These are phyloP conservation scores for Platismatia glauca DNA, from an alignment of 495 filamentous ascomycete genomes.

Conservation along the genomic window DNA sequence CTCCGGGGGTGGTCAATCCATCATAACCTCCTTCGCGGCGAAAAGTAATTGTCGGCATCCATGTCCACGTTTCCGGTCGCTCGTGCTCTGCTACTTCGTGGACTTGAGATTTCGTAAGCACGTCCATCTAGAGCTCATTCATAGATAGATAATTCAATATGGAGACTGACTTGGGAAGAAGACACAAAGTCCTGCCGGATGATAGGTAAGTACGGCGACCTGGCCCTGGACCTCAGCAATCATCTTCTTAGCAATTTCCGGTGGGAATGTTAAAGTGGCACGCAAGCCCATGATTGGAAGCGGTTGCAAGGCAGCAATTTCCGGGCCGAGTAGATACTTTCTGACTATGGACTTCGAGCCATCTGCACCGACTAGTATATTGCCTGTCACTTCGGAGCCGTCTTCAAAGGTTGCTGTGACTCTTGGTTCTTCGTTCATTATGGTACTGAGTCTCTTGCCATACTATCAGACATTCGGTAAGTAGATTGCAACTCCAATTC, in stretches of 20 bases:
- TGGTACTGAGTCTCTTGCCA: slow-evolving; percentile 23
- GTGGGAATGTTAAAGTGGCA: neutral
- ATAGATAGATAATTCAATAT: neutral
- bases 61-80: slow-evolving; percentile 38
- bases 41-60: slow-evolving; percentile 18
- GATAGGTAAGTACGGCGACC: neutral
- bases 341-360: slow-evolving; percentile 36
- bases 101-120: slow-evolving; percentile 21
- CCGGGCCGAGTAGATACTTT: slow-evolving; percentile 28
- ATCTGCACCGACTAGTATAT: slow-evolving; percentile 36
- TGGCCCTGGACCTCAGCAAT: neutral
- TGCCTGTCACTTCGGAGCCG: slow-evolving; percentile 30
- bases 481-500: neutral
- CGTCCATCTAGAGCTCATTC: neutral
- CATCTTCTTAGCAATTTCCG: slow-evolving; percentile 2
- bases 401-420: slow-evolving; percentile 35
- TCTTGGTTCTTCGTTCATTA: slow-evolving; percentile 13
- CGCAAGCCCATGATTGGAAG: slow-evolving; percentile 8
- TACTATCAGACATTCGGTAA: slow-evolving; percentile 14
- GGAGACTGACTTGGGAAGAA: slow-evolving; percentile 10
- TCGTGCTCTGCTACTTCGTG: slow-evolving; percentile 32
- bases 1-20: neutral
- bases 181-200: slow-evolving; percentile 8
- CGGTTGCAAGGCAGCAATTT: slow-evolving; percentile 9
- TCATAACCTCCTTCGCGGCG: neutral